Percentiles rank a stretch among this genome's conserved stretches.
phyloP scores from a whole-genome alignment of 306 rosid genomes.

The Quercus rubra region DNA sequence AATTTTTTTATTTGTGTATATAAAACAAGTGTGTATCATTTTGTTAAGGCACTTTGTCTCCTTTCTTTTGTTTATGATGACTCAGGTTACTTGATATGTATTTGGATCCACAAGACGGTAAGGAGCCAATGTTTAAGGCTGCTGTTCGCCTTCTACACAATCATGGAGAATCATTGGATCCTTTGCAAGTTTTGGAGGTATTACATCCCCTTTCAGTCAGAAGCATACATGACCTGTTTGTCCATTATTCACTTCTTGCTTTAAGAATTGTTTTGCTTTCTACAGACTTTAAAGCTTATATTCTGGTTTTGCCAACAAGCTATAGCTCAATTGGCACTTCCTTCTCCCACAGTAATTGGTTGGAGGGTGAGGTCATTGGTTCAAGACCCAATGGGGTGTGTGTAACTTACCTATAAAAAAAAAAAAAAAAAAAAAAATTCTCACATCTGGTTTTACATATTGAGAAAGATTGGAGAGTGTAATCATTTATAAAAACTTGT shows the following conservation, averaged over 20 bases:
- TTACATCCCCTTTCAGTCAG: conserved; percentile 14
- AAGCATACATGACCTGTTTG: background rate
- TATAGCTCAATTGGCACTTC: too few relatives aligned
- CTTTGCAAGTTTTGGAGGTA: conserved; percentile 95
- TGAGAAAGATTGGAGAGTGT: background rate
- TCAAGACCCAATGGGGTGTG: too few relatives aligned
- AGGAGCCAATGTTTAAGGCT: conserved; percentile 98
- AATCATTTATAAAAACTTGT: background rate
- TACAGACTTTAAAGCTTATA: background rate
- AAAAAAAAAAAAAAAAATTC: too few relatives aligned
- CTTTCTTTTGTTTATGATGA: conserved; percentile 24
- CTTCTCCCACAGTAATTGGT: too few relatives aligned
- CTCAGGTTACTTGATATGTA: conserved; percentile 97
- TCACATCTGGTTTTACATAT: too few relatives aligned
- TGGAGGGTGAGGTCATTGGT: too few relatives aligned
- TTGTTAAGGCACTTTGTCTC: conserved; percentile 10
- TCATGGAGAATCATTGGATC: conserved; percentile 95
- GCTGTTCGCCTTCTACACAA: conserved; percentile 98
- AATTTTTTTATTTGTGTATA: background rate
- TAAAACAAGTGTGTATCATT: background rate
- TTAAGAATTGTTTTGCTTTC: conserved; percentile 1
- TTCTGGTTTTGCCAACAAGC: background rate
- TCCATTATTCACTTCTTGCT: background rate
- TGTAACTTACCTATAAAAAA: too few relatives aligned
- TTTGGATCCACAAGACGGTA: conserved; percentile 96